A percentile compares a stretch with the other conserved stretches of the same genome.
Conservation (phyloP, 208 protist species). For the Sergeia podlipaevii region DNA sequence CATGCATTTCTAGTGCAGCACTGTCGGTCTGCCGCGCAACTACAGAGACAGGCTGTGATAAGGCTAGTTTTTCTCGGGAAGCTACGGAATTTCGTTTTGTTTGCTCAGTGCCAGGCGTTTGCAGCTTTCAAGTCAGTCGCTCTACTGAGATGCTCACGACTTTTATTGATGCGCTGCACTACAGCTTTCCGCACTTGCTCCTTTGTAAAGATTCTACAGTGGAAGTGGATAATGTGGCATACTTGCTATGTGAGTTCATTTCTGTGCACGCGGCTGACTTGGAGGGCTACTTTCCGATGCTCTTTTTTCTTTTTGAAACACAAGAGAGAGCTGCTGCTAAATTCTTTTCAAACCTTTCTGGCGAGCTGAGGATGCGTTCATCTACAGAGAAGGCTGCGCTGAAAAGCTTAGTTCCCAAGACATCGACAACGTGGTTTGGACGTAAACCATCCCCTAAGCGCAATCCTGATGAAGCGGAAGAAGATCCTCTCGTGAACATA, state of each 20-base stretch:
- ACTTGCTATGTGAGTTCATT: constrained; percentile 19
- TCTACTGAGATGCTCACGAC: constrained; percentile 13
- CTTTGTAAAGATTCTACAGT: constrained; percentile 13
- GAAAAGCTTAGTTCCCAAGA: constrained; percentile 17
- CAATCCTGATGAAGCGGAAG: too few relatives aligned
- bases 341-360: constrained; percentile 26
- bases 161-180: constrained; percentile 23
- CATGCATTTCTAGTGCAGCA: too few relatives aligned
- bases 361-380: constrained; percentile 15
- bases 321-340: constrained; percentile 15
- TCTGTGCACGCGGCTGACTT: constrained; percentile 12
- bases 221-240: constrained; percentile 6
- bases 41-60: too few relatives aligned
- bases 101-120: constrained; percentile 10
- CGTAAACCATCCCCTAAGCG: too few relatives aligned
- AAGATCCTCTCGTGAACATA: too few relatives aligned
- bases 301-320: constrained; percentile 40
- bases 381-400: constrained; percentile 14
- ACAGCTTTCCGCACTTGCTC: constrained; percentile 43
- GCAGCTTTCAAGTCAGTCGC: constrained; percentile 27
- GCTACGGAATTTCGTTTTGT: constrained; percentile 14
- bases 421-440: constrained; percentile 35
- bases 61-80: too few relatives aligned
- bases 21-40: too few relatives aligned
- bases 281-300: constrained; percentile 25